phyloP scores from a whole-genome alignment of 1,284 basidiomycete species.

The Limonomyces culmigenus region DNA sequence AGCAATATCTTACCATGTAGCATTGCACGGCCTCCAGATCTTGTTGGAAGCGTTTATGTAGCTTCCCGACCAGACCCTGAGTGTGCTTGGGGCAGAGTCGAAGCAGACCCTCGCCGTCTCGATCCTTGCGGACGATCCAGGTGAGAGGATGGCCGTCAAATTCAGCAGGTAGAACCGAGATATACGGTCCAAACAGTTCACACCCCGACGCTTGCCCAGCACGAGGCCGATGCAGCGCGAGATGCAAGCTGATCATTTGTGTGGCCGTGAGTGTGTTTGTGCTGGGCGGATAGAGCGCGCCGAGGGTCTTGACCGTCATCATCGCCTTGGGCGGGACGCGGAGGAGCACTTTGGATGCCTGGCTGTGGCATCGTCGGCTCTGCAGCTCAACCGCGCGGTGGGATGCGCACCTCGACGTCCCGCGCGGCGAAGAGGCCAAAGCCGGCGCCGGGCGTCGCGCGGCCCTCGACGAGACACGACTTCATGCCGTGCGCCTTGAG shows the following conservation, averaged over 20 bases:
- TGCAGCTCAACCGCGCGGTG: neutral
- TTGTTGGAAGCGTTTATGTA: slow-evolving; percentile 10
- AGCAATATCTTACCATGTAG: neutral
- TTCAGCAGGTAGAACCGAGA: slow-evolving; percentile 49
- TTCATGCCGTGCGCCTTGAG: neutral
- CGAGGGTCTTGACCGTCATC: neutral
- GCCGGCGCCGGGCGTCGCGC: neutral
- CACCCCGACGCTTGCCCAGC: slow-evolving; percentile 16
- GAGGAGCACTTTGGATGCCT: neutral
- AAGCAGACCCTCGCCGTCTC: slow-evolving; percentile 8
- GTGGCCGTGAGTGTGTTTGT: neutral
- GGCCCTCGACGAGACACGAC: neutral
- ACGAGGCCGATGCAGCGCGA: neutral
- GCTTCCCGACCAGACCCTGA: slow-evolving; percentile 37
- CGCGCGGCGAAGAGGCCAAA: neutral
- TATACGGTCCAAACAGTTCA: slow-evolving; percentile 56
- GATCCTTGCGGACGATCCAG: slow-evolving; percentile 23
- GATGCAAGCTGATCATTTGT: neutral
- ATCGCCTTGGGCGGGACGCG: neutral
- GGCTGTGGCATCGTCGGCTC: neutral
- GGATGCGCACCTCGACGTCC: neutral
- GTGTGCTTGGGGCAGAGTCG: slow-evolving; percentile 21
- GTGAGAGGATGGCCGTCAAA: slow-evolving; percentile 65
- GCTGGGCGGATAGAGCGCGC: too few relatives aligned
- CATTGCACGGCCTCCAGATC: neutral